Evolutionary conservation across 257 asterid genomes (phyloP), one percentile per base, ranked within the genome.

Genomic region (Solanum pinnatisectum): DNA sequence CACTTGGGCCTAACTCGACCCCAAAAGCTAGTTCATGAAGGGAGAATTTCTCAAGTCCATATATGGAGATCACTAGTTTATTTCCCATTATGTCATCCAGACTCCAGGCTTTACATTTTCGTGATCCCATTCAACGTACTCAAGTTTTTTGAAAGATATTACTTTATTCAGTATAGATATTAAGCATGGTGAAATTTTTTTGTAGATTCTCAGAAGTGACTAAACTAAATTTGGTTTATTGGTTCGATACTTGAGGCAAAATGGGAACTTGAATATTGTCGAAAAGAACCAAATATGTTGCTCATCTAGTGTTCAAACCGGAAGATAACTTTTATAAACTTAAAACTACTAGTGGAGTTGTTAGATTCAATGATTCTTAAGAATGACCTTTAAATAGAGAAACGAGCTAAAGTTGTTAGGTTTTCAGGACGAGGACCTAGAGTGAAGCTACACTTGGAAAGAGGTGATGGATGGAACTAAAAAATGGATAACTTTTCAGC

Each of bases 381-480:
- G 27, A 30, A 59, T 5, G n/a, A 35, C 13, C 76, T 46, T n/a
- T 32, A 81, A 23, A 67, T 30, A 40, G 87, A 42, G 36, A 77
- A 89, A 23, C 84, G 65, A 23, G 78, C 32, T 14, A 36, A 20
- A 36, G 11, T 16, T 36, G 36, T 25, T 11, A 6, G 37, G 88
- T 83, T 12, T 70, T 33, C 39, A 87, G 52, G 65, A 56, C 2
- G 65, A 6, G 65, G 65, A 56, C n/a, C 23, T 18, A 6, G n/a
- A 56, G 65, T 7, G 65, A 56, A 5, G 10, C 65, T 46, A 46
- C 20, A 6, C 56, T 46, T 46, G 56, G 2, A 68, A 46, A 46
- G 18, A 46, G 56, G 56, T 13, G 56, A 46, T 46, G 18, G 98
- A 44, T 92, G 91, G 98, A 95, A 90, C 87, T 94, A 5, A 90